Conservation (phyloP, 495 filamentous ascomycete genomes). For the Aspergillus ostianus region DNA sequence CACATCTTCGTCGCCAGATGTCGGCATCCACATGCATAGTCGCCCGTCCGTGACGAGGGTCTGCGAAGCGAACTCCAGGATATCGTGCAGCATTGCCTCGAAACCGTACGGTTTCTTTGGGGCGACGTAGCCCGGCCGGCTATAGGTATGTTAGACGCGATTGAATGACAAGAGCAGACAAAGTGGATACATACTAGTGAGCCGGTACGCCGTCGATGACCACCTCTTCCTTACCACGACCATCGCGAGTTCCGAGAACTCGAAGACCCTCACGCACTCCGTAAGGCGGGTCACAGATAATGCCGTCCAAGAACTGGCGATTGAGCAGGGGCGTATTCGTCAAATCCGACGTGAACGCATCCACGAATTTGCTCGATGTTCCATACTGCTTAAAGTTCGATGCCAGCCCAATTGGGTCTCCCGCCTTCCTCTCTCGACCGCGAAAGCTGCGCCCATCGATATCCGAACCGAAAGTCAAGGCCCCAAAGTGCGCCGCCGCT, state of each 20-base stretch:
- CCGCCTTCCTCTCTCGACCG: slow-evolving; percentile 57
- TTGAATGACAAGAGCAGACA: not conserved
- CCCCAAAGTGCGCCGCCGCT: slow-evolving; percentile 86
- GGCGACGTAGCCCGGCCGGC: slow-evolving; percentile 74
- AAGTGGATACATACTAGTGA: slow-evolving; percentile 55
- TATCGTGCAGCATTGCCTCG: slow-evolving; percentile 80
- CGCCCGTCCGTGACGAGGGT: slow-evolving; percentile 81
- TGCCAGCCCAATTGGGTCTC: slow-evolving; percentile 50
- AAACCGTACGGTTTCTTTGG: slow-evolving; percentile 93
- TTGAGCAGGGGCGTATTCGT: slow-evolving; percentile 79
- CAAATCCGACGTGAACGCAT: slow-evolving; percentile 80
- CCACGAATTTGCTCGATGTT: slow-evolving; percentile 59
- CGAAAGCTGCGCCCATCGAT: slow-evolving; percentile 87
- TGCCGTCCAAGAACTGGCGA: slow-evolving; percentile 69
- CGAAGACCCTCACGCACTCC: slow-evolving; percentile 92
- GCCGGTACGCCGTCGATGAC: slow-evolving; percentile 67
- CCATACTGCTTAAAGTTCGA: slow-evolving; percentile 88
- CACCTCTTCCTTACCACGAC: slow-evolving; percentile 56
- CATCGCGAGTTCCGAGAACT: slow-evolving; percentile 77
- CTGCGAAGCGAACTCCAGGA: slow-evolving; percentile 74
- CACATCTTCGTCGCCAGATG: slow-evolving; percentile 71
- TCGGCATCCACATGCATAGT: slow-evolving; percentile 96
- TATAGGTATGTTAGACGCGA: slow-evolving; percentile 30
- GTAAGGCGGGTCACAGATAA: slow-evolving; percentile 97
- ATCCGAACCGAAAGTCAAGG: slow-evolving; percentile 76